These are phyloP conservation scores for Chaetomium olivaceum DNA, from an alignment of 2,329 filamentous ascomycete species.

Conservation along the genomic window DNA sequence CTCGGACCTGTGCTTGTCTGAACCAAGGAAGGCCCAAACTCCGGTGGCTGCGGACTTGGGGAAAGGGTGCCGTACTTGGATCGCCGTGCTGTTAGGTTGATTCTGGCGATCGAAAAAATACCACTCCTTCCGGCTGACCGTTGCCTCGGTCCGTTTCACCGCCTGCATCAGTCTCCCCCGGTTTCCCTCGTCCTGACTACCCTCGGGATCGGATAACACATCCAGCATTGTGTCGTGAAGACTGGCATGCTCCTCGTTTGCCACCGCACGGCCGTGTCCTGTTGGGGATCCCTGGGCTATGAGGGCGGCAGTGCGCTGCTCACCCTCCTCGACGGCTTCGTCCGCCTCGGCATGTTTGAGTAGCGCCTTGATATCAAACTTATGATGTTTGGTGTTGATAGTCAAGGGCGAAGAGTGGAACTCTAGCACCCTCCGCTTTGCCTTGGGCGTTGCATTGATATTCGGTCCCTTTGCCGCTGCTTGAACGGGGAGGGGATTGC, in stretches of 20 bases:
- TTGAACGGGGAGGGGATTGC: conserved; percentile 15
- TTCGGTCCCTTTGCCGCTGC: conserved; percentile 21
- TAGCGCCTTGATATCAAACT: conserved; percentile 64
- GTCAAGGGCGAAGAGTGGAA: conserved; percentile 52
- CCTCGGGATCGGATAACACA: conserved; percentile 38
- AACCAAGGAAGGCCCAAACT: conserved; percentile 51
- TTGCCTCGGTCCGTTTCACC: conserved; percentile 51
- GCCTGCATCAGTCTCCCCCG: conserved; percentile 45
- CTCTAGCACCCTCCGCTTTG: conserved; percentile 46
- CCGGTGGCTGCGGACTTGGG: conserved; percentile 43
- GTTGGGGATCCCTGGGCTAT: conserved; percentile 34
- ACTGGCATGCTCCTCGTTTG: conserved; percentile 11
- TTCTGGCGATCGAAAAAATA: conserved; percentile 51
- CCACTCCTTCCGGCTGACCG: conserved; percentile 43
- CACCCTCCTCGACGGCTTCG: conserved; percentile 59
- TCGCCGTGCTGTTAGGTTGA: conserved; percentile 14
- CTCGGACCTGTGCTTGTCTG: conserved; percentile 55
- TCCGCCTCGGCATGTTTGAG: conserved; percentile 61
- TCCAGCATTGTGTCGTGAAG: conserved; percentile 37
- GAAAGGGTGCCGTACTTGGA: conserved; percentile 39
- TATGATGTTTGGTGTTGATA: conserved; percentile 55
- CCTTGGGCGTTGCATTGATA: conserved; percentile 46
- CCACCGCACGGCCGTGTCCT: conserved; percentile 22
- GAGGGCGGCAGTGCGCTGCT: conserved; percentile 45
- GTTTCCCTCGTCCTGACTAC: conserved; percentile 48